Evolutionary conservation across 345 rosid species (phyloP).

Genomic region (Arabidopsis arenosa): DNA sequence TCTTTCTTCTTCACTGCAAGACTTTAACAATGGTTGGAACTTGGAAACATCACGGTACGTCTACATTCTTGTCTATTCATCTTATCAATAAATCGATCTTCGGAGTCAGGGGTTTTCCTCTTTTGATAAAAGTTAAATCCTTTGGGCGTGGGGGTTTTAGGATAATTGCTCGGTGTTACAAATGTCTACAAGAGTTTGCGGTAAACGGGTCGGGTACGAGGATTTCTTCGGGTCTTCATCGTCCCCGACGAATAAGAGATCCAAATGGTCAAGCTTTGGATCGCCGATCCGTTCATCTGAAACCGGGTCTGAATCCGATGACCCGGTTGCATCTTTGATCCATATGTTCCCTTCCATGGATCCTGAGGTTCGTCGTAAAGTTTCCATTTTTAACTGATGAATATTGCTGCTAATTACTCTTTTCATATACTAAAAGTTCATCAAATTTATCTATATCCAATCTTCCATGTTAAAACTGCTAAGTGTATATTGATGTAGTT

Average conservation of each 20-base stretch:
- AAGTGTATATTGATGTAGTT: neutral
- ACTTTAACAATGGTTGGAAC: neutral
- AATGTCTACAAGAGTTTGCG: conserved; percentile 64
- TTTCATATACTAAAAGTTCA: neutral
- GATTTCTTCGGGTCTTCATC: conserved; percentile 57
- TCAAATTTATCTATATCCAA: neutral
- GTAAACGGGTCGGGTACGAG: conserved; percentile 61
- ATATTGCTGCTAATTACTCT: neutral
- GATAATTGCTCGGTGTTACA: conserved; percentile 10
- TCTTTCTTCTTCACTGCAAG: neutral
- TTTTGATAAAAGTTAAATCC: conserved; percentile 16
- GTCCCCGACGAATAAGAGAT: conserved; percentile 53
- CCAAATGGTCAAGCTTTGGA: conserved; percentile 54
- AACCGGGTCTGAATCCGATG: conserved; percentile 54
- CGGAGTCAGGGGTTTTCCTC: neutral
- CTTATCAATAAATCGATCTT: conserved; percentile 3
- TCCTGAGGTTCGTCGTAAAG: conserved; percentile 52
- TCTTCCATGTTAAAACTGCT: neutral
- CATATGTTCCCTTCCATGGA: conserved; percentile 58
- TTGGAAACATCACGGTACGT: no score
- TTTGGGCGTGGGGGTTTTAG: conserved; percentile 33
- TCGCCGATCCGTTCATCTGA: conserved; percentile 49
- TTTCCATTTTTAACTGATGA: neutral
- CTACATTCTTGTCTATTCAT: no score
- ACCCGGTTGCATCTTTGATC: conserved; percentile 46